Base-by-base conservation (phyloP, 164 flowering plant genomes). In the Stephania cephalantha region DNA sequence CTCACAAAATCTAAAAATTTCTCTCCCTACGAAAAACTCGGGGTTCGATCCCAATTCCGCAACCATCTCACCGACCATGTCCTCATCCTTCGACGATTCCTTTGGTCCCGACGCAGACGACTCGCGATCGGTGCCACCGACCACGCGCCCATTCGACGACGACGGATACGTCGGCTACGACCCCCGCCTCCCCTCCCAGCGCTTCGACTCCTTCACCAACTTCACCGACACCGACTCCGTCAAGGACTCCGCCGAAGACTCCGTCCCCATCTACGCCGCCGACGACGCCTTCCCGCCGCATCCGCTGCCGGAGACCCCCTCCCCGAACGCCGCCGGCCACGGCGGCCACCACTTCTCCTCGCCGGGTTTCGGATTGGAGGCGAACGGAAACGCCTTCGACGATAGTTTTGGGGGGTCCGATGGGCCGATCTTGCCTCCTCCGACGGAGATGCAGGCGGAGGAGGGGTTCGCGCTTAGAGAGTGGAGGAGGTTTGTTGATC, bases 401-500 rank as follows among this genome's bases (percentile, higher is more conserved):
- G 82, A 78, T 30, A 73, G 45, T 58, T 74, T 76, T 72, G 78
- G 17, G 6, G 68, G 52, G n/a, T 73, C 81, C n/a, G 81, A 82
- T 48, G 82, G 81, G 9, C 79, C 85, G 71, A 53, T 80, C 72
- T 50, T 82, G 58, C 85, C 81, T 29, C 78, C 82, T 7, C 85
- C 82, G 9, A 17, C 61, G 15, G 86, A 85, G 77, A 86, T 85
- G 89, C 77, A 81, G 73, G 53, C 81, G 1, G 90, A 87, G 71
- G 86, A 84, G 25, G 87, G 90, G 9, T 82, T 75, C 25, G 83
- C 82, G 3, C 84, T 88, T 45, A 80, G 88, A 58, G 89, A 88
- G 77, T 88, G 90, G 90, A 78, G 88, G 69, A 81, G 89, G 90
- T 87, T 45, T 69, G 80, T 11, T 70, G 66, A 61, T 61, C 66